These are phyloP conservation scores for Arthroderma sp. DNA, from an alignment of 2,329 filamentous ascomycete species.

Conservation along the genomic window DNA sequence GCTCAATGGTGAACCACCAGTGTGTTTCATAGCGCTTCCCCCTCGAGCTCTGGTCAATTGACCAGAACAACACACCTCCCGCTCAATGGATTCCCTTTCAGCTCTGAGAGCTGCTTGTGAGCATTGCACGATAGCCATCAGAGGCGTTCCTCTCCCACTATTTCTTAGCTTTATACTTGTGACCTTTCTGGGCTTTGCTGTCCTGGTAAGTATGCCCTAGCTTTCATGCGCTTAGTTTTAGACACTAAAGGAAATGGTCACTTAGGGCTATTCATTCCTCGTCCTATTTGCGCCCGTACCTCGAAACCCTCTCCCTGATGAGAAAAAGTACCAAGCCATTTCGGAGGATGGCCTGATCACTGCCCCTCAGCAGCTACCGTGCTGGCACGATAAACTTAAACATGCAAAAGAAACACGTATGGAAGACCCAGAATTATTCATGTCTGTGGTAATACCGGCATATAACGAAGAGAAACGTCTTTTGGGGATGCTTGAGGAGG, in stretches of 20 bases:
- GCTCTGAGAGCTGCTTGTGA: constrained; percentile 16
- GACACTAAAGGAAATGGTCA: background rate
- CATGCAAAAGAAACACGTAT: constrained; percentile 38
- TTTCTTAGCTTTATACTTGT: constrained; percentile 18
- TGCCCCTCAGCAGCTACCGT: constrained; percentile 51
- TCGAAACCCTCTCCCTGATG: constrained; percentile 57
- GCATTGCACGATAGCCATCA: constrained; percentile 20
- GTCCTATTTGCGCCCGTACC: constrained; percentile 69
- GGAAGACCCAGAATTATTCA: constrained; percentile 63
- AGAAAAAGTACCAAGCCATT: constrained; percentile 75
- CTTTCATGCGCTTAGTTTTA: background rate
- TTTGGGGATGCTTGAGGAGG: constrained; percentile 75
- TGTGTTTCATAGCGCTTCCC: background rate
- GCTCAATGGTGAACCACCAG: background rate
- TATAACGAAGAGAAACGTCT: constrained; percentile 88
- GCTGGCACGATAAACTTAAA: constrained; percentile 74
- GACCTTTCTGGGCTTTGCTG: constrained; percentile 19
- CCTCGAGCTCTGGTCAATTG: constrained; percentile 11
- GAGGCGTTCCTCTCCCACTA: constrained; percentile 18
- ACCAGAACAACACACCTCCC: constrained; percentile 3
- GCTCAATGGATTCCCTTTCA: constrained; percentile 1
- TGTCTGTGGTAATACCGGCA: constrained; percentile 86
- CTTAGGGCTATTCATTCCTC: constrained; percentile 40
- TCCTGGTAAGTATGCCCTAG: constrained; percentile 21
- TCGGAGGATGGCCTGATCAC: constrained; percentile 48